phyloP scores from a whole-genome alignment of 73 alveolate genomes.

The Uronychia binucleata region DNA sequence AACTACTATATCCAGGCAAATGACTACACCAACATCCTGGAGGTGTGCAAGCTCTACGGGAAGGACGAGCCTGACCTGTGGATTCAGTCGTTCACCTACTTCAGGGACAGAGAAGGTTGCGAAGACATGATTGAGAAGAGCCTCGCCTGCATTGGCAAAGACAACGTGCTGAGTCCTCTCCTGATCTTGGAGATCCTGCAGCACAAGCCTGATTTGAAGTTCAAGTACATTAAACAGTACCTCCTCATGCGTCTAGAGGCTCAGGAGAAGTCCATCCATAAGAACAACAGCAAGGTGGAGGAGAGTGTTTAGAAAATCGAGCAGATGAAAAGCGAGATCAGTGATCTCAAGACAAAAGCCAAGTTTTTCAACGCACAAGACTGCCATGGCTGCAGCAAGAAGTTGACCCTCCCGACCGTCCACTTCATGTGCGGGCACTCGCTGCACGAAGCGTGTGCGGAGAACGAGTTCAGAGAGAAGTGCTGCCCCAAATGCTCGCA shows the following conservation, averaged over 20 bases:
- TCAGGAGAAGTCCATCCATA: slow-evolving; percentile 35
- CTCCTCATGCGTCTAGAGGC: slow-evolving; percentile 34
- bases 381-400: slow-evolving; percentile 70
- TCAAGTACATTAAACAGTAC: slow-evolving; percentile 32
- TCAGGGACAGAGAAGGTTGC: slow-evolving; percentile 53
- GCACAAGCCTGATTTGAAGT: slow-evolving; percentile 31
- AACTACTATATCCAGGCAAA: slow-evolving; percentile 71
- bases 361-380: slow-evolving; percentile 61
- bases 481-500: slow-evolving; percentile 30
- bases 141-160: slow-evolving; percentile 25
- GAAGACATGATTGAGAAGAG: slow-evolving; percentile 40
- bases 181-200: slow-evolving; percentile 53
- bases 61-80: slow-evolving; percentile 78
- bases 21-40: slow-evolving; percentile 61
- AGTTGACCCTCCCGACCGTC: slow-evolving; percentile 70
- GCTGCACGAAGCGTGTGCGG: slow-evolving; percentile 77
- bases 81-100: slow-evolving; percentile 71
- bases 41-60: slow-evolving; percentile 70
- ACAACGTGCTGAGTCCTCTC: slow-evolving; percentile 43
- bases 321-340: slow-evolving; percentile 23
- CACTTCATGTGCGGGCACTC: slow-evolving; percentile 89
- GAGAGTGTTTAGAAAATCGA: slow-evolving; percentile 51
- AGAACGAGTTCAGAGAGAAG: slow-evolving; percentile 35
- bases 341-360: slow-evolving; percentile 38
- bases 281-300: slow-evolving; percentile 35